These are phyloP conservation scores for Populus hybrid DNA, from an alignment of 441 rosid genomes.

Conservation along the genomic window DNA sequence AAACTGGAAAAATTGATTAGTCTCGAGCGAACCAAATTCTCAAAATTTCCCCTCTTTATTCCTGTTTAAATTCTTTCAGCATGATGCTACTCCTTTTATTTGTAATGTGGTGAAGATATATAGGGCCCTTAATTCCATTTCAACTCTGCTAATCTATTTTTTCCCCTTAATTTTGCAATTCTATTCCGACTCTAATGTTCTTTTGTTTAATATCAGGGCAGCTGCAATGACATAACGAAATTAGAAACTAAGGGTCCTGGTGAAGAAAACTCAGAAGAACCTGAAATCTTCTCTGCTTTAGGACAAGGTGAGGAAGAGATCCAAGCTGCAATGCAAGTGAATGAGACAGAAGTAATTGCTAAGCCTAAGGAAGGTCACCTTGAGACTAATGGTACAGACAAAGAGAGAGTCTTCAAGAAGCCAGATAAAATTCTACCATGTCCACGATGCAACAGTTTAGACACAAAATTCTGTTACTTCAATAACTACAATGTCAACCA, in stretches of 20 bases:
- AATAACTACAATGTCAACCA: constrained; percentile 74
- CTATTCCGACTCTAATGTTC: not conserved
- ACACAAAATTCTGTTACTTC: constrained; percentile 25
- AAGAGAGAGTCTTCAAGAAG: constrained; percentile 56
- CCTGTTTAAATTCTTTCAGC: not conserved
- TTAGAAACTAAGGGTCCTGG: constrained; percentile 15
- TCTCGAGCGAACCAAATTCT: not conserved
- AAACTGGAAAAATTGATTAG: not conserved
- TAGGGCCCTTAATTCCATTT: not conserved
- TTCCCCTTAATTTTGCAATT: no score
- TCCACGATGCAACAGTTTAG: constrained; percentile 73
- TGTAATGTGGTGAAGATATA: not conserved
- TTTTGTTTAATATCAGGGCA: constrained; percentile 27
- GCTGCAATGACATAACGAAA: constrained; percentile 21
- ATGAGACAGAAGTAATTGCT: constrained; percentile 19
- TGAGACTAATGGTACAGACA: constrained; percentile 33
- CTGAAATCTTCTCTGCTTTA: constrained; percentile 13
- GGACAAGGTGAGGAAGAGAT: constrained; percentile 18
- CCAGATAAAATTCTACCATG: constrained; percentile 72
- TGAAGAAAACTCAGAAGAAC: constrained; percentile 16
- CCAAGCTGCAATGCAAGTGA: constrained; percentile 13
- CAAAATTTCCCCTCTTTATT: no score
- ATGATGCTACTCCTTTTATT: not conserved
- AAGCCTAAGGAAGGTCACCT: constrained; percentile 26
- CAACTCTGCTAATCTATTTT: not conserved